Conservation (phyloP, 2,329 filamentous ascomycete genomes). For the Cadophora luteo-olivacea region DNA sequence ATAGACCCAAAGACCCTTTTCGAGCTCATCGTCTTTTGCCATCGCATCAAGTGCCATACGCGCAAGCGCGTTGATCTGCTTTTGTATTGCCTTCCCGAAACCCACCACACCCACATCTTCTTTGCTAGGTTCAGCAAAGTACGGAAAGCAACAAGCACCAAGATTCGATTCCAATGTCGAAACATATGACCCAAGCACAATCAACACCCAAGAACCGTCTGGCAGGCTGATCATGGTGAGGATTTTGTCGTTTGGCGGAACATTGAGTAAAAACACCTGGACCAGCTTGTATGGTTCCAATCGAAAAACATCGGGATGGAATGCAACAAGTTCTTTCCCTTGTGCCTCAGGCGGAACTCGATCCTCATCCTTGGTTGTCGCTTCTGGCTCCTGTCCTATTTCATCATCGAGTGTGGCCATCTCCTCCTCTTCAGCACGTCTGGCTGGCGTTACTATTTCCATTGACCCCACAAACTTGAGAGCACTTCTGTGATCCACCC, state of each 20-base stretch:
- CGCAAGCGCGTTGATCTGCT: background rate
- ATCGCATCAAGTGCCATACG: background rate
- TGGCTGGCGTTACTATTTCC: too few species aligned
- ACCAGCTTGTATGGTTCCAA: conserved; percentile 18
- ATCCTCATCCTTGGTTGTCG: background rate
- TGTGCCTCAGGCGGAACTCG: background rate
- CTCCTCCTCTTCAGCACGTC: too few species aligned
- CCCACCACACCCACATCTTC: background rate
- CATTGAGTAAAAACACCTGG: conserved; percentile 6
- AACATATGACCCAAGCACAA: background rate
- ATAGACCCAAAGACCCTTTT: background rate
- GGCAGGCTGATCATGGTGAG: conserved; percentile 12
- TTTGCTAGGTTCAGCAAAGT: background rate
- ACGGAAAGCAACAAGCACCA: background rate
- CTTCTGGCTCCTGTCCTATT: too few species aligned
- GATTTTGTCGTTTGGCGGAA: conserved; percentile 17
- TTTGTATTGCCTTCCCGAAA: background rate
- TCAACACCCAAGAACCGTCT: background rate
- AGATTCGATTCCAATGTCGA: background rate
- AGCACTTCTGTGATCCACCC: conserved; percentile 18
- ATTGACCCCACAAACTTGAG: conserved; percentile 15
- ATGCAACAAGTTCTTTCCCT: background rate
- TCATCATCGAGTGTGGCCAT: background rate
- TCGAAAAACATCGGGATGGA: background rate
- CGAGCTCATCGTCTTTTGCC: background rate